Evolutionary conservation across 2,329 filamentous ascomycete genomes (phyloP).

Genomic region (Sphaerostilbella broomeana): DNA sequence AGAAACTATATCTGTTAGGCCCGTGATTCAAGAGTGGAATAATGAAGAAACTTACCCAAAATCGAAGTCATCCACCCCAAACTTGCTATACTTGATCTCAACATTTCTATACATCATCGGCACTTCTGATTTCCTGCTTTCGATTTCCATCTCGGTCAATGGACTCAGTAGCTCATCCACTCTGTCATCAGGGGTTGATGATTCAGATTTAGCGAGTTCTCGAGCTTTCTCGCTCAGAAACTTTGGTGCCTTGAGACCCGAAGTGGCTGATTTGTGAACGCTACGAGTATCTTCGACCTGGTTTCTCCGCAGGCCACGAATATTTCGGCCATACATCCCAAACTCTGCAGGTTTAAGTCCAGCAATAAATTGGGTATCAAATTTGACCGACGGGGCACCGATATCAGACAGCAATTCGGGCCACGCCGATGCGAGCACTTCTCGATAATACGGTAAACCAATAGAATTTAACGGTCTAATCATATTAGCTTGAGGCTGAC

Average conservation of each 20-base stretch:
- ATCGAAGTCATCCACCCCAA: constrained; percentile 98
- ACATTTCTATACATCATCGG: constrained; percentile 87
- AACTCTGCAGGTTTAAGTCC: constrained; percentile 66
- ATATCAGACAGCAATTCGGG: constrained; percentile 80
- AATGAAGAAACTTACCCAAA: constrained; percentile 60
- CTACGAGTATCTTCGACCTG: constrained; percentile 73
- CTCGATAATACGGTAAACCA: constrained; percentile 90
- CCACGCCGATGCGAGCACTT: constrained; percentile 82
- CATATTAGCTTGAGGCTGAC: constrained; percentile 10
- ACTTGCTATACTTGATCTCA: constrained; percentile 98
- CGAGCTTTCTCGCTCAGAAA: constrained; percentile 91
- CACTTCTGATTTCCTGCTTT: constrained; percentile 72
- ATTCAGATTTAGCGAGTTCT: constrained; percentile 48
- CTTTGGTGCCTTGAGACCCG: constrained; percentile 67
- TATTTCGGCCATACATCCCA: constrained; percentile 72
- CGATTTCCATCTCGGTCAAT: constrained; percentile 62
- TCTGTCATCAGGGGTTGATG: constrained; percentile 35
- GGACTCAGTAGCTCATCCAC: constrained; percentile 55
- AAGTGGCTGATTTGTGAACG: constrained; percentile 51
- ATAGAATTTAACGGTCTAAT: constrained; percentile 70
- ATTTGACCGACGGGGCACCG: constrained; percentile 69
- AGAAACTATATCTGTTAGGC: constrained; percentile 55
- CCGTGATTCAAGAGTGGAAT: constrained; percentile 8
- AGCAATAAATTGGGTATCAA: constrained; percentile 64
- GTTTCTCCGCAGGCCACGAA: constrained; percentile 66